Evolutionary conservation across 2,329 filamentous ascomycete species (phyloP), one percentile per base, ranked within the genome.

Genomic region (Magnaporthiopsis incrustans): DNA sequence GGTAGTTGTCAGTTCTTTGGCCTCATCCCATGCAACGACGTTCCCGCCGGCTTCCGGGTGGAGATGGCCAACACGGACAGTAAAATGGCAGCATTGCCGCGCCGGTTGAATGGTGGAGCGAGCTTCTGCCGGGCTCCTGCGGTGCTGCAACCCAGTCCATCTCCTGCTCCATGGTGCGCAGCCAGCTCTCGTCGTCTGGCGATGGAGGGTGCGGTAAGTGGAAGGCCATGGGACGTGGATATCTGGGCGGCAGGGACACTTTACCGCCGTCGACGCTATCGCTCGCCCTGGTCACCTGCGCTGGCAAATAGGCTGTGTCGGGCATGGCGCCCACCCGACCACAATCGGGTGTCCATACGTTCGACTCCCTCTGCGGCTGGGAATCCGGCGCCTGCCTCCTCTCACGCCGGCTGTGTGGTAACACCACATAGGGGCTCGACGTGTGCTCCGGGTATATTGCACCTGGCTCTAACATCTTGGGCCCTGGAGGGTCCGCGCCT

Each of bases 151-250:
- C 73, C 4, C 74, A 69, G 63, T 77, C 18, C 22, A 1, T 33
- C 18, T 25, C 32, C 22, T 35, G 58, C 11, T 60, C 33, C 59
- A 60, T 60, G 4, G 33, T 22, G 3, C 33, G 25, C 10, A 60
- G 69, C 81, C 82, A 85, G 5, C 68, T 64, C 60, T 81, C 76
- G 84, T 79, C 15, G 77, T 80, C 0, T 79, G 79, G 5, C 81
- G 76, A 69, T 86, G 82, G 30, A 87, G 70, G 65, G 85, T 84
- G 4, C 84, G 78, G 68, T 86, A 85, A 0, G 84, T 86, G 6
- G 84, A 82, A 76, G 5, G 68, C 65, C 57, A 75, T 64, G 67
- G 1, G 69, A 65, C 11, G 65, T 57, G 14, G 69, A 66, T 2
- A 30, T 30, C 64, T 44, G 1, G 67, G 61, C 3, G 64, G 66